Base-by-base conservation (phyloP, 2,329 filamentous ascomycete species). In the Rhynchosporium secalis region DNA sequence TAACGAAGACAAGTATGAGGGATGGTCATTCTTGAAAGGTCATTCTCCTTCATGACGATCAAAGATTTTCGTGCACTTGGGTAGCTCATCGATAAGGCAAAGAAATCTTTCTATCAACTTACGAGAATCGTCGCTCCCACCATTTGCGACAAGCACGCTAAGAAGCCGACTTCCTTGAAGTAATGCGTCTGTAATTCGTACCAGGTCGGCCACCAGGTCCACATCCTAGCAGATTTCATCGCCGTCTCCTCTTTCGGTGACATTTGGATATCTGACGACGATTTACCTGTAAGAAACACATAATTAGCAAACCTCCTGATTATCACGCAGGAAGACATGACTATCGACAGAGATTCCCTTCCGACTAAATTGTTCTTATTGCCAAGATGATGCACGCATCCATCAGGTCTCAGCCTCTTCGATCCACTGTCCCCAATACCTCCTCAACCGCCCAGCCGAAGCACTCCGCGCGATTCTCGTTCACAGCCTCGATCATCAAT, bases 391-490 rank as follows among this genome's bases (percentile, higher is more conserved):
- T 80, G 78, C 1, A 49, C 63, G 66, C 78, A 80, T n/a, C 63
- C 49, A 31, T 60, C 65, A 9, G 64, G 58, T 20, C 55, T 64
- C 29, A 73, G 49, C 31, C 66, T 58, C 7, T 66, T 45, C 13
- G 70, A 12, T 9, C 67, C 71, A 7, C 55, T 64, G 58, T 69
- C 68, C 69, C 68, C 2, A 83, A 46, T 0, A 78, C 78, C 28
- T 78, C 78, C 66, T 88, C 82, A 1, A 90, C 68, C 0, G 86
- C 87, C 86, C 86, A 90, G 3, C 87, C 87, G 71, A 90, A 90
- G 72, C 87, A 90, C 12, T 82, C 84, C 0, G 81, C 76, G 12
- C 81, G 77, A 68, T 88, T 85, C 69, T 86, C 84, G 71, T 90
- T 90, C n/a, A 89, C 78, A 3, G 87, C 87, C 72, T 90, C 87